Evolutionary conservation across 2,329 filamentous ascomycete species (phyloP), one percentile per base, ranked within the genome.

Genomic region (Trichoderma sp.): DNA sequence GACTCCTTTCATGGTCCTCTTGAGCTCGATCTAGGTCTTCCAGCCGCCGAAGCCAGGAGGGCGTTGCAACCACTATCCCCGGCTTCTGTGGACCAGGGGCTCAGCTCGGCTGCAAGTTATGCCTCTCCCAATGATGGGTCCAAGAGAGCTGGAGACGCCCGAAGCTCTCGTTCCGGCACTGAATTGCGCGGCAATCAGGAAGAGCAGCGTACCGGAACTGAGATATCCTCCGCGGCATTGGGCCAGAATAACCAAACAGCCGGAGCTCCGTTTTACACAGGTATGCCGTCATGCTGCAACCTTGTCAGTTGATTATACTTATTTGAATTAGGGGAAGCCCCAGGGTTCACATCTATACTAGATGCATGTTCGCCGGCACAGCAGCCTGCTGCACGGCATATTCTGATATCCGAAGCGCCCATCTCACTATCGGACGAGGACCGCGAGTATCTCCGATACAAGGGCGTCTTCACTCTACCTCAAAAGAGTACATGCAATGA

Each of bases 401-500:
- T 65, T 13, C 49, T 65, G 6, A 56, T 65, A 28, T 13, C 61
- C 2, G 49, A 65, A 52, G 49, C 24, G 13, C 18, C 34, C 1
- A 56, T 65, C 46, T 61, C 59, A 21, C n/a, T 61, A 18, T 51
- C 59, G 4, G 49, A 49, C 4, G 49, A 65, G 21, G 52, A 65
- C 7, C 30, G 46, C 26, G 61, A 52, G 37, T 65, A 65, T 56
- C 49, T 65, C 13, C 49, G 39, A 26, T 56, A n/a, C 7, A 56
- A 65, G 34, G 61, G 49, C 0, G 61, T 65, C 16, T 65, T 65
- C 11, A 54, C 61, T 18, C 4, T 65, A 6, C 61, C 61, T 14
- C 46, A 56, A 6, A 56, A 30, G 28, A 65, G 24, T 21, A 56
- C 52, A n/a, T 65, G 61, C 49, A 56, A 65, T 28, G 61, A 52